Evolutionary conservation across 768 basidiomycete species (phyloP).

Genomic region (Rhizopogon vulgaris): DNA sequence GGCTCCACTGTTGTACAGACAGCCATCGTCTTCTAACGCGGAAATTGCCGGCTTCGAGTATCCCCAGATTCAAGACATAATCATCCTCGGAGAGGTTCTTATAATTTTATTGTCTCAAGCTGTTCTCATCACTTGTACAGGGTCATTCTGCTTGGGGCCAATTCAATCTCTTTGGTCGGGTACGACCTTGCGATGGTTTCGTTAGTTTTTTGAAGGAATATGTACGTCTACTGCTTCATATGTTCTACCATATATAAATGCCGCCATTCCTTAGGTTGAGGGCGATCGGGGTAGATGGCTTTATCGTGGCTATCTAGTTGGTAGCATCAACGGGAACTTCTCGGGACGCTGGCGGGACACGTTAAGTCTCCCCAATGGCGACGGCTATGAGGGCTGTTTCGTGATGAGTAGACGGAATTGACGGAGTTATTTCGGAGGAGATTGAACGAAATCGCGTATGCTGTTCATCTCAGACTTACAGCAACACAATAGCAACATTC

Average conservation of each 20-base stretch:
- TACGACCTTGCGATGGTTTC: constrained; percentile 78
- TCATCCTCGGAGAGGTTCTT: constrained; percentile 68
- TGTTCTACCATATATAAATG: neutral
- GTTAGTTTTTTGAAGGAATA: constrained; percentile 83
- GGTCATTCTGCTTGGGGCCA: constrained; percentile 92
- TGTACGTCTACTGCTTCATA: constrained; percentile 34
- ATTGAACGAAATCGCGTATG: neutral
- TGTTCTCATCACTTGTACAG: constrained; percentile 30
- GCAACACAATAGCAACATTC: too few relatives aligned
- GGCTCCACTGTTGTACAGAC: constrained; percentile 23
- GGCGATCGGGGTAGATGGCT: constrained; percentile 79
- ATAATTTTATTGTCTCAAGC: neutral
- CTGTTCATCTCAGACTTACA: neutral
- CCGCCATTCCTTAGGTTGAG: constrained; percentile 38
- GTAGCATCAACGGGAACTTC: constrained; percentile 59
- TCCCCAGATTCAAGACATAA: constrained; percentile 45
- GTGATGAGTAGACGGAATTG: constrained; percentile 62
- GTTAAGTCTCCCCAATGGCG: constrained; percentile 49
- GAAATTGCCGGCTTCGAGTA: constrained; percentile 6
- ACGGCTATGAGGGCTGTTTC: constrained; percentile 86
- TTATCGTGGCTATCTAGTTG: constrained; percentile 79
- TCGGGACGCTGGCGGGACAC: constrained; percentile 89
- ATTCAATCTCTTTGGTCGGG: constrained; percentile 71
- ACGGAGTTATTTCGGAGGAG: constrained; percentile 1
- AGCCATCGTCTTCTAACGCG: constrained; percentile 19